Evolutionary conservation across 2,329 filamentous ascomycete species (phyloP).

Genomic region (Xylaria sp.): DNA sequence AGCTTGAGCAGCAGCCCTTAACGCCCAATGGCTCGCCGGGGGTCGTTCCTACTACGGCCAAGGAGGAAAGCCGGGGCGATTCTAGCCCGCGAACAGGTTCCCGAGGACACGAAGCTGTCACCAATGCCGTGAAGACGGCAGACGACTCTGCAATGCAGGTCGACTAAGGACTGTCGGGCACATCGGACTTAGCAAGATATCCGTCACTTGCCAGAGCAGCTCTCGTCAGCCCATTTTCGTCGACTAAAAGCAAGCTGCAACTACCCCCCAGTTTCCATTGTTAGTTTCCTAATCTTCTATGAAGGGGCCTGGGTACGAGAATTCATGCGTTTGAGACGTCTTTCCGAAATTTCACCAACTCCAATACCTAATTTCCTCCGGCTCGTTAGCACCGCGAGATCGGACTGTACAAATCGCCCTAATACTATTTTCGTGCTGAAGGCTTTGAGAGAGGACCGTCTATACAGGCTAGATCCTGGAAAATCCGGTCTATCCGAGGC

Average conservation of each 20-base stretch:
- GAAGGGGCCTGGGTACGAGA: neutral
- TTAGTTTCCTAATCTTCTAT: neutral
- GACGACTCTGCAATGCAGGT: constrained; percentile 32
- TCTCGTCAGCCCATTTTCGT: neutral
- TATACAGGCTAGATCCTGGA: too few species aligned
- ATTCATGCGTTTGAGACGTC: too few species aligned
- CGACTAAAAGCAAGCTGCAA: neutral
- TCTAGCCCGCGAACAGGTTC: constrained; percentile 12
- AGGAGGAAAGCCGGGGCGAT: constrained; percentile 24
- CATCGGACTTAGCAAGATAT: neutral
- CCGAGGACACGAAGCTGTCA: constrained; percentile 2
- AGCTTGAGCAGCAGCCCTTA: constrained; percentile 10
- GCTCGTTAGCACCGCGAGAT: too few species aligned
- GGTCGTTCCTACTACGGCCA: constrained; percentile 17
- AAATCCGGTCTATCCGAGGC: too few species aligned
- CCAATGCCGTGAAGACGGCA: constrained; percentile 4
- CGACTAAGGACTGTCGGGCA: constrained; percentile 21
- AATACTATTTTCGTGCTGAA: too few species aligned
- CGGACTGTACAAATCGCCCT: too few species aligned
- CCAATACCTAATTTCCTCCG: too few species aligned
- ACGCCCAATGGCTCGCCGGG: constrained; percentile 22
- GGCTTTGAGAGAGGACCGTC: too few species aligned
- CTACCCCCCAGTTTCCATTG: neutral
- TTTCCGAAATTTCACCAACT: too few species aligned
- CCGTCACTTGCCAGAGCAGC: too few species aligned